Conservation (phyloP, 2,329 filamentous ascomycete genomes). For the Fusarium brevicatenulatum region DNA sequence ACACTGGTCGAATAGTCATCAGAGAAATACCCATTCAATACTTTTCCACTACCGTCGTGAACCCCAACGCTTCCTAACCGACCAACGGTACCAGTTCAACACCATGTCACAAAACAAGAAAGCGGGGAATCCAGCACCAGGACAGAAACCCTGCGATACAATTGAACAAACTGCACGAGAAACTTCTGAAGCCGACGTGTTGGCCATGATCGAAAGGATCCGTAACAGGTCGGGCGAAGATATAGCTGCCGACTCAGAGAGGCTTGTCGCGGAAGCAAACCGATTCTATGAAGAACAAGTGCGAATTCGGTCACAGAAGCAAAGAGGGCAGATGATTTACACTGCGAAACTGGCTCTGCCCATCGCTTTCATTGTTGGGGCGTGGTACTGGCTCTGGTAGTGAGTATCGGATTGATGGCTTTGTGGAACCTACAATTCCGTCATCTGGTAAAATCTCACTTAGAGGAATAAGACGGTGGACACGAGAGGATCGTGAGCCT, state of each 20-base stretch:
- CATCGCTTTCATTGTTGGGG: not conserved
- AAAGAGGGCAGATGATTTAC: not conserved
- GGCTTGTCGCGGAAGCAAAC: not conserved
- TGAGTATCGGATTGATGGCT: no score
- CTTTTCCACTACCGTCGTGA: no score
- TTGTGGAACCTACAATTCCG: not conserved
- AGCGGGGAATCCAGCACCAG: rapidly evolving
- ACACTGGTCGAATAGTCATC: no score
- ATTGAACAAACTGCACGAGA: not conserved
- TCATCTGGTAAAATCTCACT: rapidly evolving
- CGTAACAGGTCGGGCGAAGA: not conserved
- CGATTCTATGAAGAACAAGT: not conserved
- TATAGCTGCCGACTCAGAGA: not conserved
- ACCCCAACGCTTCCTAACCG: no score
- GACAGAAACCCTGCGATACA: no score
- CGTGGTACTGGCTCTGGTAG: not conserved
- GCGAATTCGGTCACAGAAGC: not conserved
- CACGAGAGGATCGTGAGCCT: constrained; percentile 8
- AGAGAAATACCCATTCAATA: not conserved
- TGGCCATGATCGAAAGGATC: not conserved
- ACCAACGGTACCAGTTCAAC: no score
- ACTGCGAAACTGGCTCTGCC: not conserved
- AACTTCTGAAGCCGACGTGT: not conserved
- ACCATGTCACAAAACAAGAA: not conserved
- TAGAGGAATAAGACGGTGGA: not conserved